Conservation (phyloP, 2,329 filamentous ascomycete species). For the Parastagonospora avenae region DNA sequence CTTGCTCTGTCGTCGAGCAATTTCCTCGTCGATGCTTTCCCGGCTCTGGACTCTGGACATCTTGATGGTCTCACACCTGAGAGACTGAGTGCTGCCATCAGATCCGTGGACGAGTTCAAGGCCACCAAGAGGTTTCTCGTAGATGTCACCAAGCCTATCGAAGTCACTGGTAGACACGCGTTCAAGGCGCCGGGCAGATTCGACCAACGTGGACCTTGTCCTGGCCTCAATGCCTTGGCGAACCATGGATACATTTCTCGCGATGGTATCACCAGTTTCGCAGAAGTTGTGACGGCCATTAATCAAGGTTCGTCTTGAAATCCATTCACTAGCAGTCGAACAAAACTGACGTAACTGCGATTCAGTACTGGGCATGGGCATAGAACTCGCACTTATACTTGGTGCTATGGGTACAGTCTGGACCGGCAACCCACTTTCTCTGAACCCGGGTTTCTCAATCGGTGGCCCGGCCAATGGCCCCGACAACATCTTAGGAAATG, state of each 20-base stretch:
- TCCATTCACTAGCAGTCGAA: neutral
- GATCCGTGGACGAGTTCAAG: conserved; percentile 11
- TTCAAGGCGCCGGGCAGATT: conserved; percentile 44
- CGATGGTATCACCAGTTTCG: conserved; percentile 48
- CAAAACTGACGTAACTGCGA: neutral
- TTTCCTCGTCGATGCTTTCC: conserved; percentile 17
- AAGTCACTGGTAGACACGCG: conserved; percentile 15
- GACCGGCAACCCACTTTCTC: conserved; percentile 57
- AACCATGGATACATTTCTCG: conserved; percentile 43
- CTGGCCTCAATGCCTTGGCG: conserved; percentile 49
- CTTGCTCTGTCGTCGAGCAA: conserved; percentile 12
- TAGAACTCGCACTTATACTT: conserved; percentile 46
- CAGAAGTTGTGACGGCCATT: conserved; percentile 50
- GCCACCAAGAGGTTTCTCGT: conserved; percentile 18
- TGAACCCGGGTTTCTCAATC: conserved; percentile 59
- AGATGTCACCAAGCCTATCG: conserved; percentile 36
- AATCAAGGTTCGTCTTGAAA: conserved; percentile 43
- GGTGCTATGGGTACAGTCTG: conserved; percentile 56
- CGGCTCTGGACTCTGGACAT: conserved; percentile 7
- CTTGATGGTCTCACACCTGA: conserved; percentile 14
- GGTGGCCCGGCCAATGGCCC: conserved; percentile 43
- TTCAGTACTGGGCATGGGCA: conserved; percentile 53
- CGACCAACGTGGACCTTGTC: conserved; percentile 52
- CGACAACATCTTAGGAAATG: conserved; percentile 50
- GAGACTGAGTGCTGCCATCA: conserved; percentile 15